phyloP scores from a whole-genome alignment of 331 rosid species.

The Malus hybrid region DNA sequence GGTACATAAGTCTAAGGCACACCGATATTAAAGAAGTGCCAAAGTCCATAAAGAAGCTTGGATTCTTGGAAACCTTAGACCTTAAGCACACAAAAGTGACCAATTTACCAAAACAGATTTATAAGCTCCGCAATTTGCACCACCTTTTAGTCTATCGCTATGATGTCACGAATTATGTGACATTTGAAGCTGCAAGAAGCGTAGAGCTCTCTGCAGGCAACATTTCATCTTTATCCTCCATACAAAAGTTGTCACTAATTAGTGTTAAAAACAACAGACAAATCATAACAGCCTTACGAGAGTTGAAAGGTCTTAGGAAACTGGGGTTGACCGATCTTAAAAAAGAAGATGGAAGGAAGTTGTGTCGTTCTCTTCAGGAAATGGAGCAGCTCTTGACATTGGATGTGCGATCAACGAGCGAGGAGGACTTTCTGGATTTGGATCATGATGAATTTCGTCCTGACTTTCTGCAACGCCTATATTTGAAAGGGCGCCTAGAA shows the following conservation, averaged over 20 bases:
- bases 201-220: background rate
- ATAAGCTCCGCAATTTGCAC: background rate
- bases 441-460: background rate
- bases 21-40: conserved; percentile 6
- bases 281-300: background rate
- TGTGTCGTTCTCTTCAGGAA: background rate
- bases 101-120: background rate
- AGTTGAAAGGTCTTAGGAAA: background rate
- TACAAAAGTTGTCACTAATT: background rate
- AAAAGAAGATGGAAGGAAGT: background rate
- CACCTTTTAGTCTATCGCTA: background rate
- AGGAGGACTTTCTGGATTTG: background rate
- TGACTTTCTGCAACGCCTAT: background rate
- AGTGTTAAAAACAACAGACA: background rate
- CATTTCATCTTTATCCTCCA: background rate
- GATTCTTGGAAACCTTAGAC: conserved; percentile 18
- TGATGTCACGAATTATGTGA: background rate
- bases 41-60: conserved; percentile 9
- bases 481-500: conserved; percentile 5
- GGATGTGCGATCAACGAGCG: background rate
- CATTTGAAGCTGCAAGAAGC: background rate
- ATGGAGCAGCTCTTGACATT: background rate
- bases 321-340: background rate
- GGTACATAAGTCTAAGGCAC: background rate
- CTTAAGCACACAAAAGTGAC: background rate